phyloP scores from a whole-genome alignment of 2,329 filamentous ascomycete genomes.

The Sporothrix euskadiensis region DNA sequence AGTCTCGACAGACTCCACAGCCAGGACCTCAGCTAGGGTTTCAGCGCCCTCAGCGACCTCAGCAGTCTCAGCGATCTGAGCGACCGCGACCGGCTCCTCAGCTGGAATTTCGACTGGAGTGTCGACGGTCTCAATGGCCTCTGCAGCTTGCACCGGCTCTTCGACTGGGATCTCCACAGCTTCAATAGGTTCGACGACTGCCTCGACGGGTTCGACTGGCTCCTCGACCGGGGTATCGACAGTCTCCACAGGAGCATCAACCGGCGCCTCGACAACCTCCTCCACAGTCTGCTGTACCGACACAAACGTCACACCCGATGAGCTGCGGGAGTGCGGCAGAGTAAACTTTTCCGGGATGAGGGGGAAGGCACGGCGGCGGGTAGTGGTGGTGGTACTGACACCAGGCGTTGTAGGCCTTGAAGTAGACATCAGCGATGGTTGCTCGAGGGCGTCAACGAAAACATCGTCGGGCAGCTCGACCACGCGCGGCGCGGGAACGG shows the following conservation, averaged over 20 bases:
- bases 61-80: background rate
- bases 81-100: no score
- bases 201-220: background rate
- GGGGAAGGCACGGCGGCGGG: conserved; percentile 33
- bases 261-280: background rate
- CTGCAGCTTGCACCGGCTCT: background rate
- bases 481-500: conserved; percentile 21
- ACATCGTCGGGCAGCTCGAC: conserved; percentile 30
- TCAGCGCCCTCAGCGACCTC: background rate
- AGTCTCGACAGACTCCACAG: background rate
- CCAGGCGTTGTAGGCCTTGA: background rate
- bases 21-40: background rate
- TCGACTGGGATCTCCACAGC: background rate
- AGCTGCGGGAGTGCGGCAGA: background rate
- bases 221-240: background rate
- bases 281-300: background rate
- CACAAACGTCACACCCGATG: background rate
- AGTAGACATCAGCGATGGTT: background rate
- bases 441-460: conserved; percentile 6
- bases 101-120: background rate
- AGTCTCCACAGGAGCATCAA: no score
- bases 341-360: conserved; percentile 33
- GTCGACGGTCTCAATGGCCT: background rate
- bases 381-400: background rate
- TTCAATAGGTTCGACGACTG: background rate